phyloP scores from a whole-genome alignment of 352 stramenopile species.

The Elongisporangium undulatum region DNA sequence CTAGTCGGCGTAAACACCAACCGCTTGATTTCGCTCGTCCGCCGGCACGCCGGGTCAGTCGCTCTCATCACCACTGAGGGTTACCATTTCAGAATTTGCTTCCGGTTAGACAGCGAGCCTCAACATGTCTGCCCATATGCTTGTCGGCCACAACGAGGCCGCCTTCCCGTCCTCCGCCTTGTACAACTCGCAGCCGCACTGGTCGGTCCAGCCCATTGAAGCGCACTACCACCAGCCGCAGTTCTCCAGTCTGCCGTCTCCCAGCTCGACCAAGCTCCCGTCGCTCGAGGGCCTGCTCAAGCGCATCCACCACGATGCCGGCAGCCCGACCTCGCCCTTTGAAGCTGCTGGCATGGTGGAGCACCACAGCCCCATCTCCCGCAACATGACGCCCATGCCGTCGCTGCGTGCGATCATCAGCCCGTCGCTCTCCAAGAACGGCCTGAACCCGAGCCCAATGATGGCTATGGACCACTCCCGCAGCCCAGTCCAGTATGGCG shows the following conservation, averaged over 20 bases:
- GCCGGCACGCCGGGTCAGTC: slow-evolving; percentile 2
- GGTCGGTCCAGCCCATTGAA: not conserved
- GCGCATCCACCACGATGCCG: slow-evolving; percentile 37
- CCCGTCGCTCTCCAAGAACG: slow-evolving; percentile 29
- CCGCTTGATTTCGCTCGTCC: slow-evolving; percentile 23
- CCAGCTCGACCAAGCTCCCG: slow-evolving; percentile 41
- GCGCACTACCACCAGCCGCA: not conserved
- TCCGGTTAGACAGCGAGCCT: not conserved
- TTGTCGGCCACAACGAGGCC: slow-evolving; percentile 1
- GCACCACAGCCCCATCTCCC: slow-evolving; percentile 24
- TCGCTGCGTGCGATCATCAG: slow-evolving; percentile 56
- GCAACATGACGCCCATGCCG: slow-evolving; percentile 26
- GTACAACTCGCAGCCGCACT: slow-evolving; percentile 5
- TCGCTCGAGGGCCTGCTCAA: slow-evolving; percentile 64
- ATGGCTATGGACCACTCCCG: not conserved
- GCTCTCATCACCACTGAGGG: not conserved
- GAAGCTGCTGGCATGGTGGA: slow-evolving; percentile 1
- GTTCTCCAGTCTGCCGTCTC: slow-evolving; percentile 11
- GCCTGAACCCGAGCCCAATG: slow-evolving; percentile 1
- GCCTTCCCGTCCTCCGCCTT: not conserved
- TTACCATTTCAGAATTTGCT: slow-evolving; percentile 30
- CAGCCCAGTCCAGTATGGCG: not conserved
- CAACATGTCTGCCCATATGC: slow-evolving; percentile 3
- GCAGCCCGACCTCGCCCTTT: slow-evolving; percentile 2
- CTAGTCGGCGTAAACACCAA: slow-evolving; percentile 18